phyloP scores from a whole-genome alignment of 139 green algal species.

The Gonium pectorale region DNA sequence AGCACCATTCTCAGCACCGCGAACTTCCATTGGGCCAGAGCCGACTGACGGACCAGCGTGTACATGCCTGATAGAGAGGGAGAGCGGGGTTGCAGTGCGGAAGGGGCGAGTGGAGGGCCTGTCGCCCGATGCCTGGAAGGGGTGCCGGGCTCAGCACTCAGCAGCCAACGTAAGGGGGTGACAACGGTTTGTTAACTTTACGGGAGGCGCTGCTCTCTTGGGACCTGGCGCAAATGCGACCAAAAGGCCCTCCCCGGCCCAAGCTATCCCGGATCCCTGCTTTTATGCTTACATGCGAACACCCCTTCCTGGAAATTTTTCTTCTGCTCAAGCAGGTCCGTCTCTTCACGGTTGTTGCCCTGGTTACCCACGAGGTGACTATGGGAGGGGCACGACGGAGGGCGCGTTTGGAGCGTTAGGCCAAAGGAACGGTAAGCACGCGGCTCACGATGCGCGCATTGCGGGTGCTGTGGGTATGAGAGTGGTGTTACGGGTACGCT shows the following conservation, averaged over 20 bases:
- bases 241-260: neutral
- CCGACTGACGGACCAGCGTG: conserved; percentile 14
- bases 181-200: neutral
- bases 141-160: too few species aligned
- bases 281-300: conserved; percentile 1
- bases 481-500: neutral
- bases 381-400: neutral
- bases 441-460: too few species aligned
- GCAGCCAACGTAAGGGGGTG: too few species aligned
- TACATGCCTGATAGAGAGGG: conserved; percentile 47
- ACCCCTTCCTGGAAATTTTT: conserved; percentile 19
- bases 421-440: too few species aligned
- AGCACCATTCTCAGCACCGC: neutral
- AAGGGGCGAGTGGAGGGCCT: too few species aligned
- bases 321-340: conserved; percentile 29
- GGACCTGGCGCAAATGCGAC: neutral
- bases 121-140: too few species aligned
- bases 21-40: conserved; percentile 15
- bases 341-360: neutral
- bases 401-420: neutral
- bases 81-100: too few species aligned
- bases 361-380: neutral
- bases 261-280: neutral
- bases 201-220: too few species aligned
- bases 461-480: too few species aligned